A percentile compares a stretch with the other conserved stretches of the same genome.
These are phyloP conservation scores for Filobasidium floriforme DNA, from an alignment of 768 basidiomycete species.

Conservation along the genomic window DNA sequence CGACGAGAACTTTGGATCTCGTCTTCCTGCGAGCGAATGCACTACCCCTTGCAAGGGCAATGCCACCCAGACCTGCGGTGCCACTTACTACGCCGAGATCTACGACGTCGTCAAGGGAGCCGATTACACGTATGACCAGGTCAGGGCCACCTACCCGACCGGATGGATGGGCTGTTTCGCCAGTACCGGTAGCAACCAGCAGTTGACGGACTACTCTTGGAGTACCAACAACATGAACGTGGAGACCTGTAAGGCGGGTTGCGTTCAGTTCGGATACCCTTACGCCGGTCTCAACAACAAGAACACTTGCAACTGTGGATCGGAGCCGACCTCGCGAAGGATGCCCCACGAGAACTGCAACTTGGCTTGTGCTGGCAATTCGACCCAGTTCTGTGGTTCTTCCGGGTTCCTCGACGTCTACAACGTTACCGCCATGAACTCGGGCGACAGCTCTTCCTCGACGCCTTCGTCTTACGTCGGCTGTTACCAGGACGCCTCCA, in stretches of 20 bases:
- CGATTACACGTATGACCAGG: background rate
- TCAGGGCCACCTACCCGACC: slow-evolving; percentile 6
- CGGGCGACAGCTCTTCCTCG: background rate
- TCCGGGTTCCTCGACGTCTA: slow-evolving; percentile 24
- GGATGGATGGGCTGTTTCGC: slow-evolving; percentile 28
- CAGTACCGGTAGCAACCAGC: slow-evolving; percentile 20
- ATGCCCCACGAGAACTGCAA: slow-evolving; percentile 14
- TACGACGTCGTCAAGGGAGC: slow-evolving; percentile 19
- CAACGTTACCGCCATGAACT: background rate
- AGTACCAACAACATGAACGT: slow-evolving; percentile 9
- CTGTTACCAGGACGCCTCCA: slow-evolving; percentile 1
- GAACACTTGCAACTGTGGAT: slow-evolving; percentile 9
- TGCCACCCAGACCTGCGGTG: slow-evolving; percentile 27
- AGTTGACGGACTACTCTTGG: slow-evolving; percentile 26
- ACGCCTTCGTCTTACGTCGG: background rate
- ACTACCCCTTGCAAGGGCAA: slow-evolving; percentile 31
- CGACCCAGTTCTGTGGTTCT: slow-evolving; percentile 27
- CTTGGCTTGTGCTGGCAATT: slow-evolving; percentile 22
- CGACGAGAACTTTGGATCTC: background rate
- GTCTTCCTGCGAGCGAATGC: slow-evolving; percentile 27
- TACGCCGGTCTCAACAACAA: slow-evolving; percentile 15
- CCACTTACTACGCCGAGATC: slow-evolving; percentile 19
- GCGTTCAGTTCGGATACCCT: slow-evolving; percentile 24
- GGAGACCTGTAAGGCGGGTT: slow-evolving; percentile 19
- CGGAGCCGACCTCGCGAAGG: slow-evolving; percentile 5